Evolutionary conservation across 2,329 filamentous ascomycete genomes (phyloP).

Genomic region (Colletotrichum gigasporum): DNA sequence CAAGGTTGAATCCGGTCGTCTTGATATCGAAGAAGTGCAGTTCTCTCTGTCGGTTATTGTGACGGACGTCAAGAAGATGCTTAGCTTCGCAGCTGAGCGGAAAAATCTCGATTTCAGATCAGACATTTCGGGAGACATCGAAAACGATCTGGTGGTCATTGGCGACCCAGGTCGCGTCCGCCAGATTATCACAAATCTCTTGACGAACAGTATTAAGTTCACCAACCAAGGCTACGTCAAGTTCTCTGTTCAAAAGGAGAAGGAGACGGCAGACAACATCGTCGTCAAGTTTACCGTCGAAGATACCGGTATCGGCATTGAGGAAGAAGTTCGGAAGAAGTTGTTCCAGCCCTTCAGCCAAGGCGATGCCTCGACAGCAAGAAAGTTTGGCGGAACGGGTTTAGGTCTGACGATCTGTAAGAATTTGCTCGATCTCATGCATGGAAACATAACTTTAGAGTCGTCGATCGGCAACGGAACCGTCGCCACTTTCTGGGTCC

Average conservation of each 20-base stretch:
- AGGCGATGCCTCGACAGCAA: constrained; percentile 81
- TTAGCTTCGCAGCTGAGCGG: constrained; percentile 83
- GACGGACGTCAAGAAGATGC: constrained; percentile 85
- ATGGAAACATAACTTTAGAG: constrained; percentile 75
- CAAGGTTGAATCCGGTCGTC: constrained; percentile 80
- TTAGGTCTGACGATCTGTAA: constrained; percentile 84
- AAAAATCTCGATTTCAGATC: constrained; percentile 79
- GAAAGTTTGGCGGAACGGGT: constrained; percentile 82
- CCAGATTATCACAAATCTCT: constrained; percentile 83
- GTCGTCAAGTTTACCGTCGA: constrained; percentile 77
- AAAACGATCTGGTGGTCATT: constrained; percentile 78
- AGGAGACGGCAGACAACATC: constrained; percentile 71
- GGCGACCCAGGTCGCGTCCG: constrained; percentile 86
- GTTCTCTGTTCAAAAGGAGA: constrained; percentile 71
- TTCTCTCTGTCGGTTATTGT: constrained; percentile 80
- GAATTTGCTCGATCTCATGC: constrained; percentile 82
- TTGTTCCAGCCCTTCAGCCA: constrained; percentile 86
- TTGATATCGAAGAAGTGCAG: constrained; percentile 84
- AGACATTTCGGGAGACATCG: constrained; percentile 70
- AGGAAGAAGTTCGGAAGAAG: constrained; percentile 76
- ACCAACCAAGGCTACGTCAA: constrained; percentile 74
- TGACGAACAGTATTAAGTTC: constrained; percentile 83
- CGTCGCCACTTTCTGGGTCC: constrained; percentile 79
- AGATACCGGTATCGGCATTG: constrained; percentile 84
- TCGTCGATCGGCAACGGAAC: constrained; percentile 75